phyloP scores from a whole-genome alignment of 2,329 filamentous ascomycete genomes.

The Ophiosphaerella narmari region DNA sequence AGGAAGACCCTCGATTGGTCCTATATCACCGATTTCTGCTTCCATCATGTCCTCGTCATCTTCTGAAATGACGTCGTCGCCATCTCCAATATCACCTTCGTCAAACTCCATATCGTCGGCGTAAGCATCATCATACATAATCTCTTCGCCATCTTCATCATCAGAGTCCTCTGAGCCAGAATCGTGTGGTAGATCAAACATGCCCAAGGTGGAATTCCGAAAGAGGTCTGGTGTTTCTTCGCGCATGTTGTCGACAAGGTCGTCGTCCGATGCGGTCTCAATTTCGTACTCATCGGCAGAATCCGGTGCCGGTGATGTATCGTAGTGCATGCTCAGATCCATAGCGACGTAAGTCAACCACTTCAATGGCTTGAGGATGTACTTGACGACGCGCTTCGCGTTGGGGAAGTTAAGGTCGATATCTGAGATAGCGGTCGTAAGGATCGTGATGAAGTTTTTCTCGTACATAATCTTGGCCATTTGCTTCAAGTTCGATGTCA shows the following conservation, averaged over 20 bases:
- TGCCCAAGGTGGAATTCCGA: conserved; percentile 91
- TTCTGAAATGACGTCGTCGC: conserved; percentile 77
- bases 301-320: conserved; percentile 69
- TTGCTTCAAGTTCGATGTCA: conserved; percentile 71
- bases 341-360: conserved; percentile 86
- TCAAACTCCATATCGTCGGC: conserved; percentile 92
- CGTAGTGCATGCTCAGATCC: conserved; percentile 78
- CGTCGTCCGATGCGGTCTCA: conserved; percentile 86
- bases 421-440: conserved; percentile 92
- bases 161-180: conserved; percentile 72
- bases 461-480: conserved; percentile 97
- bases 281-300: conserved; percentile 82
- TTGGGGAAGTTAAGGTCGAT: conserved; percentile 94
- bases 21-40: conserved; percentile 80
- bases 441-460: conserved; percentile 87
- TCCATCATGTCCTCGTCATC: conserved; percentile 83
- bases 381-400: conserved; percentile 92
- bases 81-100: conserved; percentile 67
- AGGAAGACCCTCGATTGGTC: conserved; percentile 67
- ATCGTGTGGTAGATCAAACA: conserved; percentile 84
- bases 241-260: conserved; percentile 76
- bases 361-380: conserved; percentile 88
- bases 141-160: conserved; percentile 66
- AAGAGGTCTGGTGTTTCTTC: conserved; percentile 93
- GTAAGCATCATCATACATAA: conserved; percentile 88